Evolutionary conservation across 768 basidiomycete species (phyloP).

Genomic region (Termitomyces sp.): DNA sequence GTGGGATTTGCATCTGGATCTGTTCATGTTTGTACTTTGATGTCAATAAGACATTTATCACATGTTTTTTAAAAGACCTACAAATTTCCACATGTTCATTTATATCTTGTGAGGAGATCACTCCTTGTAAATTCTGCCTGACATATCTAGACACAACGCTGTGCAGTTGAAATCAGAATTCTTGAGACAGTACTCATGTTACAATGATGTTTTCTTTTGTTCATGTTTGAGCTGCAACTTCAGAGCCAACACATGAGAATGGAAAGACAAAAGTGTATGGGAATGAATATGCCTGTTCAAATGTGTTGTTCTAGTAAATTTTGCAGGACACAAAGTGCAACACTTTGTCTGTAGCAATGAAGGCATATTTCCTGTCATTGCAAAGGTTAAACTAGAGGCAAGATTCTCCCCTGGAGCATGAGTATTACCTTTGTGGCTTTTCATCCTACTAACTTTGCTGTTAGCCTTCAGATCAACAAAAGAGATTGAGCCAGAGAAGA

Average conservation of each 20-base stretch:
- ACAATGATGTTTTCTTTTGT: slow-evolving; percentile 62
- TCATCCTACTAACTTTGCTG: slow-evolving; percentile 36
- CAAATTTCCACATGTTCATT: slow-evolving; percentile 65
- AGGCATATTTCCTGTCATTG: slow-evolving; percentile 51
- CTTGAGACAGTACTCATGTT: slow-evolving; percentile 37
- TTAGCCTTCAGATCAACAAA: slow-evolving; percentile 33
- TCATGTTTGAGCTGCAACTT: slow-evolving; percentile 40
- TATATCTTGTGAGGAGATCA: slow-evolving; percentile 66
- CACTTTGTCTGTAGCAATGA: slow-evolving; percentile 67
- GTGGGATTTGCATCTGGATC: no score
- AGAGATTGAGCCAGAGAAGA: slow-evolving; percentile 19
- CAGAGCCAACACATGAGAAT: background rate
- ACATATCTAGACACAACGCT: slow-evolving; percentile 41
- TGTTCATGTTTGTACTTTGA: no score
- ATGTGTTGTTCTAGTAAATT: slow-evolving; percentile 70
- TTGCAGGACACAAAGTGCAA: slow-evolving; percentile 64
- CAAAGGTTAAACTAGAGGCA: background rate
- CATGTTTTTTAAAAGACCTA: slow-evolving; percentile 25
- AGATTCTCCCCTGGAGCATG: background rate
- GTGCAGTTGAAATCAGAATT: background rate
- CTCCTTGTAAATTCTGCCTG: slow-evolving; percentile 68
- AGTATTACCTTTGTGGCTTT: slow-evolving; percentile 31
- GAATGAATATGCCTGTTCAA: no score
- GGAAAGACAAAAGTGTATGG: slow-evolving; percentile 34
- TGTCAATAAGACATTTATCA: background rate